Percentiles rank a stretch among this genome's conserved stretches.
These are phyloP conservation scores for Grifola frondosa DNA, from an alignment of 1,284 basidiomycete genomes.

Conservation along the genomic window DNA sequence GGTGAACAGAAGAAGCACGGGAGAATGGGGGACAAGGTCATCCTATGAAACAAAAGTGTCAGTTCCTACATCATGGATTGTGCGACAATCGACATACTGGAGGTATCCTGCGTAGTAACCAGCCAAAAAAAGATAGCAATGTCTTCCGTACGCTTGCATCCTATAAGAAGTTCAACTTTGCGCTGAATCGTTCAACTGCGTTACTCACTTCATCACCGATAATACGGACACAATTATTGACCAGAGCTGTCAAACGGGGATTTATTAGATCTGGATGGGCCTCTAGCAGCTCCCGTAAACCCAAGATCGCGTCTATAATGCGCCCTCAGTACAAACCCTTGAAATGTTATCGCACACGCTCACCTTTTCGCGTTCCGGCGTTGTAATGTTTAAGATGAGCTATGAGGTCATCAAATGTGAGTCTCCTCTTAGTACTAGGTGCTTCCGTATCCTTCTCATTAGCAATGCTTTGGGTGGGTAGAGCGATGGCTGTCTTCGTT, in stretches of 20 bases:
- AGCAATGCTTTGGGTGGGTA: conserved; percentile 83
- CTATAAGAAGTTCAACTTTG: conserved; percentile 34
- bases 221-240: conserved; percentile 69
- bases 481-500: conserved; percentile 70
- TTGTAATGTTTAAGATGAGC: conserved; percentile 85
- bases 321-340: too few relatives aligned
- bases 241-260: conserved; percentile 59
- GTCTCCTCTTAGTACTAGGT: conserved; percentile 76
- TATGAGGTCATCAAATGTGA: conserved; percentile 79
- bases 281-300: conserved; percentile 79
- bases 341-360: too few relatives aligned
- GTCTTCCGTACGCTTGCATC: conserved; percentile 65
- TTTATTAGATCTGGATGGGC: conserved; percentile 59
- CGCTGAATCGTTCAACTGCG: too few relatives aligned
- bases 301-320: conserved; percentile 71
- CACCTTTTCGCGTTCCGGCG: conserved; percentile 71
- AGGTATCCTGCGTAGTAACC: conserved; percentile 71
- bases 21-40: conserved; percentile 68
- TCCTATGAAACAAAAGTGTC: conserved; percentile 34
- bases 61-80: background rate
- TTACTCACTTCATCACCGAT: conserved; percentile 77
- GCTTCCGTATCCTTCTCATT: conserved; percentile 48
- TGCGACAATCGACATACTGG: conserved; percentile 39
- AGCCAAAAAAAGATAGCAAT: conserved; percentile 60
- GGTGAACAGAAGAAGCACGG: conserved; percentile 78